Evolutionary conservation across 2,329 filamentous ascomycete species (phyloP), one percentile per base, ranked within the genome.

Genomic region (Diaporthe capsici): DNA sequence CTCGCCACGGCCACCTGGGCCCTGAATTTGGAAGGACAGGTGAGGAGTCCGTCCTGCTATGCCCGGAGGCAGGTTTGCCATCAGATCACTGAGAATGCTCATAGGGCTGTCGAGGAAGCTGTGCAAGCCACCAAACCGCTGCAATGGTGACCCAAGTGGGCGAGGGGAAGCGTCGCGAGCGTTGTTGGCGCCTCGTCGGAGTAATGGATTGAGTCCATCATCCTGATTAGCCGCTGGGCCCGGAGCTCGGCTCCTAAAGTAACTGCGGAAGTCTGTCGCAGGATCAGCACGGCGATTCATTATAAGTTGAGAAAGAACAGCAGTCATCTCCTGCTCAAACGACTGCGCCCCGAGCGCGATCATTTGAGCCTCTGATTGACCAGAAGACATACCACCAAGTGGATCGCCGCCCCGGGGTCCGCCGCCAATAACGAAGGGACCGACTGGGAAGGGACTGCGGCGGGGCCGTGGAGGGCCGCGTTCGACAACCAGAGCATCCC

Each of bases 191-290:
- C 84, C 84, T 74, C 94, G 93, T 78, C 95, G 93, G 72, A 98
- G 90, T 17, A 98, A 88, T 58, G 96, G 96, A 81, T 98, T 98
- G 31, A 92, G 89, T 4, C 95, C 95, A 82, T 98, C 96, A 78
- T 98, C 95, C 47, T 90, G 88, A 39, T 88, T 88, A 71, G 90
- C 85, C 44, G 89, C 86, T 28, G 85, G 86, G 63, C 88, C 88
- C 72, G 89, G 83, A 74, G 91, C 87, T 79, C 92, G 89, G 10
- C 86, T 88, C 85, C 78, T 90, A 87, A 84, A 87, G 76, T 87
- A 87, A 78, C 83, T 88, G 58, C 87, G 85, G 80, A 90, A 89
- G 75, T 90, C 87, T 85, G 74, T 51, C 13, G 57, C 17, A 34
- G 20, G 5, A 76, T 81, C 76, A 82, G 79, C 47, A 76, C 37